Base-by-base conservation (phyloP, 1,284 basidiomycete species). In the Ganoderma resinaceum region DNA sequence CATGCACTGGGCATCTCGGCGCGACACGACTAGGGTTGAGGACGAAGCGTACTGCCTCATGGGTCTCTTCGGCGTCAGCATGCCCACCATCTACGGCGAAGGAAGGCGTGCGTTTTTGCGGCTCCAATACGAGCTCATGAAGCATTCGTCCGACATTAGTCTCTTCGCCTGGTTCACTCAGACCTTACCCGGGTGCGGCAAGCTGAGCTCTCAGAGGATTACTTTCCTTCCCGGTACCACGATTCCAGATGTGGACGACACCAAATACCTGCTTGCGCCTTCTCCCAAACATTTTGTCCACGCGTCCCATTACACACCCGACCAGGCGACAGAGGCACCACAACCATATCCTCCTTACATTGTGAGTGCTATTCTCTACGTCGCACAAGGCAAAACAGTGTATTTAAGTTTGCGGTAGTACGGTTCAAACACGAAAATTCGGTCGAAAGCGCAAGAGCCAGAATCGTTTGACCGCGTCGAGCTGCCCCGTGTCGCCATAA, bases 91-190 rank as follows among this genome's bases (percentile, higher is more conserved):
- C 52, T 55, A 55, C 8, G 65, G 65, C 7, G 65, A 66, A n/a
- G 65, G 65, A 1, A 37, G 29, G 7, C 46, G 26, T 23, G 65
- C 65, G 8, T 66, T 66, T 49, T 11, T 26, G 20, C 57, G 64
- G 2, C 64, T 65, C 33, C 64, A 65, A n/a, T 46, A 52, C 33
- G 58, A 66, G 49, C 53, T 66, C 49, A 57, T 66, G 65, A 40
- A 33, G 7, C 60, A 66, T 18, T 53, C 37, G 1, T 20, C 33
- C 26, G 65, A 66, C 52, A 66, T 49, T 6, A 61, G 57, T 20
- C 49, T 66, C 11, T 66, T 66, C 29, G 59, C 49, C 9, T 66
- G 46, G 37, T 52, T 35, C n/a, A 26, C 23, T 9, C 12, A 26
- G n/a, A 6, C 23, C n/a, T 7, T 33, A 3, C 52, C 52, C 3